phyloP scores from a whole-genome alignment of 768 basidiomycete species.

The Agaricus sinodeliciosus region DNA sequence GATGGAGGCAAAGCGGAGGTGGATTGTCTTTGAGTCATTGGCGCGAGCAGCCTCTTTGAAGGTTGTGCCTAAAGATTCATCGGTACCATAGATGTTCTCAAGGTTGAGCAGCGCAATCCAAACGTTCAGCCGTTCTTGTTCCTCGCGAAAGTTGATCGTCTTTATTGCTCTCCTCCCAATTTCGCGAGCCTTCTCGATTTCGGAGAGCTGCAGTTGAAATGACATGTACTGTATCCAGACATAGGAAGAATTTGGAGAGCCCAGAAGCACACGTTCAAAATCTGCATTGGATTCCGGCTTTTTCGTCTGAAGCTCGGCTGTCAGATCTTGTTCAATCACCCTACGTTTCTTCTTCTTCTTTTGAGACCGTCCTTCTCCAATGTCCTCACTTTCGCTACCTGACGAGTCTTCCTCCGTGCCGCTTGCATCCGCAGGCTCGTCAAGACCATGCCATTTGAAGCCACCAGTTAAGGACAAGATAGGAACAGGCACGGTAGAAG shows the following conservation, averaged over 20 bases:
- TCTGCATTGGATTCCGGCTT: conserved; percentile 88
- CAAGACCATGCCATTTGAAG: conserved; percentile 63
- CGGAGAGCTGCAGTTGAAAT: conserved; percentile 94
- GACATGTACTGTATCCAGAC: conserved; percentile 99
- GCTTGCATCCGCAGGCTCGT: conserved; percentile 25
- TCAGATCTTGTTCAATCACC: conserved; percentile 72
- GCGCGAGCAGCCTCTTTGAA: conserved; percentile 88
- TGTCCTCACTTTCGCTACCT: conserved; percentile 34
- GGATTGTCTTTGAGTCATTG: conserved; percentile 90
- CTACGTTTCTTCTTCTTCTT: conserved; percentile 64
- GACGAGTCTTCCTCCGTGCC: conserved; percentile 38
- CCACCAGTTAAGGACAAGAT: conserved; percentile 51
- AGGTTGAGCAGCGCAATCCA: conserved; percentile 96
- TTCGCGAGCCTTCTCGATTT: conserved; percentile 90
- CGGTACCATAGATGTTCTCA: conserved; percentile 89
- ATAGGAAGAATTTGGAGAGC: conserved; percentile 95
- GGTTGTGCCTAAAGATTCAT: conserved; percentile 65
- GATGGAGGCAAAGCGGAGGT: conserved; percentile 79
- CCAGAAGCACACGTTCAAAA: conserved; percentile 88
- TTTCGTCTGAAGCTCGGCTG: conserved; percentile 81
- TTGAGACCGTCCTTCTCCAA: conserved; percentile 42
- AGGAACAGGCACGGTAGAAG: conserved; percentile 17
- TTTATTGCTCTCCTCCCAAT: conserved; percentile 78
- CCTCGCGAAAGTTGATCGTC: conserved; percentile 92
- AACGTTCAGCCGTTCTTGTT: conserved; percentile 91